A percentile compares a stretch with the other conserved stretches of the same genome.
Conservation (phyloP, 2,329 filamentous ascomycete species). For the Hortaea werneckii region DNA sequence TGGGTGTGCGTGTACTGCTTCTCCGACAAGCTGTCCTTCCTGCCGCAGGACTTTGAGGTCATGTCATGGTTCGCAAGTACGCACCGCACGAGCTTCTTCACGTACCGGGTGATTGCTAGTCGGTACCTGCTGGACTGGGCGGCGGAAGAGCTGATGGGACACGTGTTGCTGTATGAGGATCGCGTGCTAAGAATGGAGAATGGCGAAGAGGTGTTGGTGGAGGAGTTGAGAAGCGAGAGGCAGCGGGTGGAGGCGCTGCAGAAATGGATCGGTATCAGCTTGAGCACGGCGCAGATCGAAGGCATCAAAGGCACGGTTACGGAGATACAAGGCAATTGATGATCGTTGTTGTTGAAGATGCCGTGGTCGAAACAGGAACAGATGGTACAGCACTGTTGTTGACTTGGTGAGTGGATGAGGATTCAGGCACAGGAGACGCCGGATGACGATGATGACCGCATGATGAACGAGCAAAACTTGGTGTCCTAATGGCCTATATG, state of each 20-base stretch:
- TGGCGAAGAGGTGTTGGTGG: conserved; percentile 32
- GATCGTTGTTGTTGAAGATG: neutral
- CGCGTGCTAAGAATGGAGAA: conserved; percentile 36
- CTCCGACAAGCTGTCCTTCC: conserved; percentile 49
- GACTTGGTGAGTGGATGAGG: no score
- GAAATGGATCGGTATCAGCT: conserved; percentile 34
- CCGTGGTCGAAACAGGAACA: no score
- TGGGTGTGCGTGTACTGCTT: conserved; percentile 59
- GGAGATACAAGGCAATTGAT: neutral
- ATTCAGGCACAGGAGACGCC: no score
- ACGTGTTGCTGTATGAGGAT: conserved; percentile 31
- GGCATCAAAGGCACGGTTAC: conserved; percentile 24
- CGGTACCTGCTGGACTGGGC: conserved; percentile 41
- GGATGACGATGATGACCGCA: no score
- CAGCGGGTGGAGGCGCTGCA: conserved; percentile 34
- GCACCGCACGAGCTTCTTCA: conserved; percentile 43
- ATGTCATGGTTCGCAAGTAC: conserved; percentile 49
- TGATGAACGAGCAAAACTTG: no score
- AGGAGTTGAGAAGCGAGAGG: conserved; percentile 30
- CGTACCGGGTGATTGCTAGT: conserved; percentile 41
- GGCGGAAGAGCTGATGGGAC: conserved; percentile 26
- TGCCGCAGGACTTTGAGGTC: conserved; percentile 49
- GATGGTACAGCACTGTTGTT: no score
- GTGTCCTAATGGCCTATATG: no score
- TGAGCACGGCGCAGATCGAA: conserved; percentile 28